Evolutionary conservation across 805 yeast species (phyloP), one percentile per base, ranked within the genome.

Genomic region (Kuraishia floccosa): DNA sequence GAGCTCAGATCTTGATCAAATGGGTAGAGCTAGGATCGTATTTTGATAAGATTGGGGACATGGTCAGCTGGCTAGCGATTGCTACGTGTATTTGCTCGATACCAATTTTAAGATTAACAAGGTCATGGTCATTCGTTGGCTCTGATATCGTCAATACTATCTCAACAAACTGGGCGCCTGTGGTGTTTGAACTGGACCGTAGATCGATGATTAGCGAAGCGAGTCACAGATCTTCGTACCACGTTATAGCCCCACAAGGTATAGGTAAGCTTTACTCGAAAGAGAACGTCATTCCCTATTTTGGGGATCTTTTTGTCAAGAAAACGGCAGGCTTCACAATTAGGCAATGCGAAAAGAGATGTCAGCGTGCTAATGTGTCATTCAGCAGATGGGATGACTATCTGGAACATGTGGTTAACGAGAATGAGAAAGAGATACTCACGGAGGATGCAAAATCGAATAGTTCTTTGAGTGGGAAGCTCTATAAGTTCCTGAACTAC

Each of bases 61-160:
- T 85, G 87, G 87, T 86, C 0, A 77, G 91, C 19, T 89, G 96
- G 96, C 58, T 85, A 16, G 94, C 95, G 0, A 74, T 89, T 41
- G 84, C 95, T 1, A 76, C 91, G 1, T 65, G 80, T 2, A 65
- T 87, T 2, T 78, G 94, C 44, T 81, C 94, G 0, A 72, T 79
- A 33, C 94, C 96, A 0, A 63, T 89, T 2, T 57, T 89, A 35
- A 67, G 97, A 40, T 59, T 89, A 28, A 58, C 68, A 17, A 66
- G 69, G 32, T 67, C 87, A 2, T 89, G 97, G 97, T 58, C 76
- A 6, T 58, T 62, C 29, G 82, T 86, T 4, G 68, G 80, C 10
- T 65, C 68, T 14, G 68, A 68, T 18, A 60, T 69, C 28, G 52
- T 82, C 31, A 74, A 70, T 33, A 57, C 72, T 3, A 70, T 85